Base-by-base conservation (phyloP, 1,284 basidiomycete species). In the Cystobasidium sp. region DNA sequence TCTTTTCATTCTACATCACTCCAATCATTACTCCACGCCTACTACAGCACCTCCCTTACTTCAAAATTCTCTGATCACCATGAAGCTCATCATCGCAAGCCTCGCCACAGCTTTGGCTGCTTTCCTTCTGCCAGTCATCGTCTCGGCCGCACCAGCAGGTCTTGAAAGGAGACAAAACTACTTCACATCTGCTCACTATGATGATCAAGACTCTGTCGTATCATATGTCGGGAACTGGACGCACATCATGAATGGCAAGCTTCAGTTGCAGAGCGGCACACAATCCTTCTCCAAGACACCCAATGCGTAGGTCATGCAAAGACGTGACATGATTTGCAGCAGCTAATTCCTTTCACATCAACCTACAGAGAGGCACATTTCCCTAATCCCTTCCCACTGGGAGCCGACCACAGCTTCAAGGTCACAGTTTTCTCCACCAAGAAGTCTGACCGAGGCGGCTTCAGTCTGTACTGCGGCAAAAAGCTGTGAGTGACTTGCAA, bases 351-450 rank as follows among this genome's bases (percentile, higher is more conserved):
- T 44, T 24, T 44, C 8, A 44, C 44, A 1, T 46, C 51, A 12
- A 7, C 18, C 1, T 14, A 4, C 41, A 65, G 63, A 6, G 63
- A 49, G 37, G 63, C 24, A 8, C 51, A 53, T 22, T 51, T 65
- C 46, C 46, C 63, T 10, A 53, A 49, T 20, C 63, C 63, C 10
- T 14, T 44, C 46, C n/a, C 41, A 24, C 18, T 20, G 0, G 63
- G 63, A 14, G n/a, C 22, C 6, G 46, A 24, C 16, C 22, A 55
- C 18, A 67, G 47, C 53, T 53, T 56, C 49, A 56, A 51, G 8
- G 41, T 67, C 8, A 67, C 64, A 6, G 53, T 67, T 24, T 67
- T 39, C 18, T 52, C 64, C 10, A 52, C 53, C n/a, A 52, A 67
- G 53, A 67, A 67, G 39, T 12, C 22, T 6, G 64, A 67, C 49